Evolutionary conservation across 73 alveolate genomes (phyloP).

Genomic region (Paramecium bursaria): DNA sequence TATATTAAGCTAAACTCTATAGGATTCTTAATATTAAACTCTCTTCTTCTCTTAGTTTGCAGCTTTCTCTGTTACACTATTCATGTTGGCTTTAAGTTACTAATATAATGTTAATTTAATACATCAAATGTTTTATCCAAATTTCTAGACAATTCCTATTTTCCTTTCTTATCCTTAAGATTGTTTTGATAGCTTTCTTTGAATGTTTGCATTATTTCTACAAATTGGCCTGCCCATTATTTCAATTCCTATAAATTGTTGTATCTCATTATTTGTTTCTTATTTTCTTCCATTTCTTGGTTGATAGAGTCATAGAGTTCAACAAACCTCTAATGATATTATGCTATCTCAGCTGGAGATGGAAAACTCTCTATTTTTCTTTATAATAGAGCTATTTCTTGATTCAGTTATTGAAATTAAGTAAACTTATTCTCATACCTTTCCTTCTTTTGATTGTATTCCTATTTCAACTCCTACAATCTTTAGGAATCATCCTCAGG

Average conservation of each 20-base stretch:
- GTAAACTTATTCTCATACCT: slow-evolving; percentile 54
- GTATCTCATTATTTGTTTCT: slow-evolving; percentile 62
- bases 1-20: neutral
- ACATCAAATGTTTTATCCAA: slow-evolving; percentile 61
- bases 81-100: slow-evolving; percentile 42
- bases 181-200: slow-evolving; percentile 59
- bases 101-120: neutral
- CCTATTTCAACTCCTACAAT: slow-evolving; percentile 32
- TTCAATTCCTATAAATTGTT: slow-evolving; percentile 70
- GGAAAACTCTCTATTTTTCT: slow-evolving; percentile 76
- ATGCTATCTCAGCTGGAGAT: slow-evolving; percentile 68
- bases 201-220: slow-evolving; percentile 64
- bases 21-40: slow-evolving; percentile 30
- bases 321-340: slow-evolving; percentile 72
- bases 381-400: slow-evolving; percentile 74
- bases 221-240: slow-evolving; percentile 60
- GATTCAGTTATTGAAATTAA: slow-evolving; percentile 56
- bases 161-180: slow-evolving; percentile 67
- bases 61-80: neutral
- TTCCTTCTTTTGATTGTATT: slow-evolving; percentile 59
- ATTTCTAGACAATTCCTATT: slow-evolving; percentile 52
- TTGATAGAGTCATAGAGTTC: slow-evolving; percentile 74
- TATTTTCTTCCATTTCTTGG: slow-evolving; percentile 70
- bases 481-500: slow-evolving; percentile 50
- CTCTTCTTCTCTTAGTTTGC: slow-evolving; percentile 28